phyloP scores from a whole-genome alignment of 2,329 filamentous ascomycete species.

The Beauveria medogensis region DNA sequence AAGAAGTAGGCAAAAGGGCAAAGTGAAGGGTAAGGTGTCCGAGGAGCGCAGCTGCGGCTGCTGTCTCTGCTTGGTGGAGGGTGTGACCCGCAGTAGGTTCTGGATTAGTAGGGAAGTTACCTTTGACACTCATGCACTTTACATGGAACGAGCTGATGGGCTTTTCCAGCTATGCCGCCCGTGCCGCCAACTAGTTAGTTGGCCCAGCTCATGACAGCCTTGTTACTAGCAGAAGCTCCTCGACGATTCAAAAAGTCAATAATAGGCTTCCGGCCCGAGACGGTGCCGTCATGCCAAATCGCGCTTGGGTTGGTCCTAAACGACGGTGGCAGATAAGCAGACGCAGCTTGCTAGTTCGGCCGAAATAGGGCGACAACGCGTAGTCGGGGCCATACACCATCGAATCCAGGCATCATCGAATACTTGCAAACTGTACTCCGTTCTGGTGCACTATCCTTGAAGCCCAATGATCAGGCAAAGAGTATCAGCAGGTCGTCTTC shows the following conservation, averaged over 20 bases:
- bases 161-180: neutral
- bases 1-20: neutral
- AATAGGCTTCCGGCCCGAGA: neutral
- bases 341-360: neutral
- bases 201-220: too few species aligned
- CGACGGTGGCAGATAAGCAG: neutral
- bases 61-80: neutral
- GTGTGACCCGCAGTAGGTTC: conserved; percentile 6
- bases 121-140: neutral
- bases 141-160: neutral
- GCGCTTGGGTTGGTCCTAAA: neutral
- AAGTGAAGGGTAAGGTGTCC: neutral
- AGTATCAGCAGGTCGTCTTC: neutral
- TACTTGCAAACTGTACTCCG: neutral
- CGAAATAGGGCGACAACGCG: neutral
- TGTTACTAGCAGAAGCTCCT: neutral
- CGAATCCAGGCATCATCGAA: neutral
- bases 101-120: neutral
- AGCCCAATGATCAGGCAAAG: neutral
- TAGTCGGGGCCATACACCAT: neutral
- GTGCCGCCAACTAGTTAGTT: neutral
- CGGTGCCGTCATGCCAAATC: neutral
- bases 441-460: neutral
- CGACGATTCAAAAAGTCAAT: neutral
- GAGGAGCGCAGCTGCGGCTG: neutral